Evolutionary conservation across 441 rosid species (phyloP).

Genomic region (Adansonia grandidieri): DNA sequence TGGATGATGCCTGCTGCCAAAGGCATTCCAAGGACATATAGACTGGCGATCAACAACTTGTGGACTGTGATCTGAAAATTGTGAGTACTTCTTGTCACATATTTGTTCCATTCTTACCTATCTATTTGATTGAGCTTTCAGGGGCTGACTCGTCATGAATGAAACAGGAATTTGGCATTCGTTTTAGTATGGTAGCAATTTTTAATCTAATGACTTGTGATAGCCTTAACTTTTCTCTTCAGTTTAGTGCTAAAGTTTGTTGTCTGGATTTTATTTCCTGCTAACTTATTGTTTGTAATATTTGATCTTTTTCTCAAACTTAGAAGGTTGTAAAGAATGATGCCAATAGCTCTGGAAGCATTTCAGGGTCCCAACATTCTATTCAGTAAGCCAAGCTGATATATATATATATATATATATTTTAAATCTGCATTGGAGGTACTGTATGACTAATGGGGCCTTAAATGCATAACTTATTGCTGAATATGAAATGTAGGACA

Average conservation of each 20-base stretch:
- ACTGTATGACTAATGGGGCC: constrained; percentile 16
- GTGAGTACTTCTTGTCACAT: constrained; percentile 43
- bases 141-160: background rate
- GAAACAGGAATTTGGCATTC: background rate
- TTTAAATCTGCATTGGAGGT: constrained; percentile 16
- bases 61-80: constrained; percentile 40
- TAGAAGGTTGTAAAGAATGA: constrained; percentile 32
- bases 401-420: background rate
- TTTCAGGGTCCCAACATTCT: constrained; percentile 41
- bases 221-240: background rate
- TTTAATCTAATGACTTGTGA: background rate
- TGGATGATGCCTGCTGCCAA: constrained; percentile 45
- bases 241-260: background rate
- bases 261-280: background rate
- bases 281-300: constrained; percentile 18
- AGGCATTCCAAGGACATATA: constrained; percentile 19
- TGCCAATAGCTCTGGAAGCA: constrained; percentile 34
- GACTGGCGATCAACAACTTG: constrained; percentile 26
- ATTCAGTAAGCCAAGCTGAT: constrained; percentile 51
- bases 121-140: background rate
- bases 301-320: constrained; percentile 15
- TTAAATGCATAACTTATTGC: background rate
- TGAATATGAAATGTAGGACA: constrained; percentile 46
- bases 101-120: background rate
- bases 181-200: background rate